Evolutionary conservation across 2,329 filamentous ascomycete species (phyloP).

Genomic region (Colletotrichum somersetense): DNA sequence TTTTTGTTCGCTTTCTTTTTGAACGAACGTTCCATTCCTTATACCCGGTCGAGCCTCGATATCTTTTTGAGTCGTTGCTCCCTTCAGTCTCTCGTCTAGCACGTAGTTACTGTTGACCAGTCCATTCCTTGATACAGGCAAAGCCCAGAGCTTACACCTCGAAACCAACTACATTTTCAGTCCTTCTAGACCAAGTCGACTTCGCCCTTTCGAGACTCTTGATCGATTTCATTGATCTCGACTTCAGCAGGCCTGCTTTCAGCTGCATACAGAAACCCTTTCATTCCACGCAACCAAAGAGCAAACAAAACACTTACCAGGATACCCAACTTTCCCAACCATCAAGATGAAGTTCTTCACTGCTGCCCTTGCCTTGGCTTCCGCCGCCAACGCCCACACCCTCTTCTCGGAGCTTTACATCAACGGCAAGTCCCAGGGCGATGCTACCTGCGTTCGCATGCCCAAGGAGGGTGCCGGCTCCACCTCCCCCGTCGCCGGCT

Average conservation of each 20-base stretch:
- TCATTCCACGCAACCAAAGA: constrained; percentile 2
- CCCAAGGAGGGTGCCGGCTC: constrained; percentile 63
- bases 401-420: constrained; percentile 74
- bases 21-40: constrained; percentile 41
- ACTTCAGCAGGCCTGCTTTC: constrained; percentile 40
- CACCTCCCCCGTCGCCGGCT: constrained; percentile 68
- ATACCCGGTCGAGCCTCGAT: constrained; percentile 15
- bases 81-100: constrained; percentile 26
- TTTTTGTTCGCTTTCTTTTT: constrained; percentile 35
- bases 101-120: constrained; percentile 41
- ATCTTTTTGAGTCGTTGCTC: constrained; percentile 8
- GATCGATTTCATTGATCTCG: constrained; percentile 12
- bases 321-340: constrained; percentile 26
- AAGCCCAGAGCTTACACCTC: constrained; percentile 36
- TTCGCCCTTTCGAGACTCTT: background rate
- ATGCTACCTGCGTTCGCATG: constrained; percentile 80
- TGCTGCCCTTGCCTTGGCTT: constrained; percentile 52
- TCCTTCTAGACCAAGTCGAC: constrained; percentile 17
- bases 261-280: constrained; percentile 16
- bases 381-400: constrained; percentile 67
- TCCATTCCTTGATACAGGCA: constrained; percentile 31
- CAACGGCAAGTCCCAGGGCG: constrained; percentile 73
- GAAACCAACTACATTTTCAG: constrained; percentile 29
- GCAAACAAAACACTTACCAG: constrained; percentile 15
- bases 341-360: constrained; percentile 55